Conservation (phyloP, 768 basidiomycete genomes). For the Crassisporium funariophilum region DNA sequence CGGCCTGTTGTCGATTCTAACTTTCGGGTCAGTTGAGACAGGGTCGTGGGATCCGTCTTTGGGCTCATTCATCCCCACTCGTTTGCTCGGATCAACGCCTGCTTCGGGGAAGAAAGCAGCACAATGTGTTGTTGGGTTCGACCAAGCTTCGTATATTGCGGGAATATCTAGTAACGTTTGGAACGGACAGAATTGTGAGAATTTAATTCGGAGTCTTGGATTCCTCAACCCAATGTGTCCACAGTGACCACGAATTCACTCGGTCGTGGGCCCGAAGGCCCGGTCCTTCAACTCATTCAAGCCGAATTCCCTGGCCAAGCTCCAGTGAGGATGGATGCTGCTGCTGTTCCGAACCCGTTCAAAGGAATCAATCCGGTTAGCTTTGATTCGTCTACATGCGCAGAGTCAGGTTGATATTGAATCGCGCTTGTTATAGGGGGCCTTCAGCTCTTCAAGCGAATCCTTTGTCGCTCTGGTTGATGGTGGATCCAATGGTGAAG, state of each 20-base stretch:
- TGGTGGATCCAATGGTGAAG: conserved; percentile 12
- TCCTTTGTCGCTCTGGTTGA: conserved; percentile 12
- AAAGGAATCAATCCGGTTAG: conserved; percentile 8
- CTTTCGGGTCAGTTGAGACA: conserved; percentile 9
- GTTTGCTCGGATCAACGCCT: conserved; percentile 7
- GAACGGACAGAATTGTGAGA: conserved; percentile 8
- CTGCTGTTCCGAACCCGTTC: conserved; percentile 9
- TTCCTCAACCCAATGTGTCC: no score
- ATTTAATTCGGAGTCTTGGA: no score
- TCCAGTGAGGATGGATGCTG: conserved; percentile 7
- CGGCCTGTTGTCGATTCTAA: no score
- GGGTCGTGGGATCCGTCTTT: conserved; percentile 14
- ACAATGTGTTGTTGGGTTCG: conserved; percentile 7
- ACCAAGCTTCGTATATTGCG: conserved; percentile 9
- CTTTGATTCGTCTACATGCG: background rate
- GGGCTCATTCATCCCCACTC: conserved; percentile 7
- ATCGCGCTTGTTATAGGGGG: background rate
- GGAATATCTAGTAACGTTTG: conserved; percentile 10
- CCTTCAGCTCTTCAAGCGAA: conserved; percentile 4
- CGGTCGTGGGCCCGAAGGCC: background rate
- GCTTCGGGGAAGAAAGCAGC: background rate
- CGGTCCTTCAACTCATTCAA: background rate
- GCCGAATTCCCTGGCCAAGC: conserved; percentile 5
- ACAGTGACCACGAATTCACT: conserved; percentile 3
- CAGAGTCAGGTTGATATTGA: background rate